These are phyloP conservation scores for Casuarina cunninghamiana DNA, from an alignment of 306 rosid species.

Conservation along the genomic window DNA sequence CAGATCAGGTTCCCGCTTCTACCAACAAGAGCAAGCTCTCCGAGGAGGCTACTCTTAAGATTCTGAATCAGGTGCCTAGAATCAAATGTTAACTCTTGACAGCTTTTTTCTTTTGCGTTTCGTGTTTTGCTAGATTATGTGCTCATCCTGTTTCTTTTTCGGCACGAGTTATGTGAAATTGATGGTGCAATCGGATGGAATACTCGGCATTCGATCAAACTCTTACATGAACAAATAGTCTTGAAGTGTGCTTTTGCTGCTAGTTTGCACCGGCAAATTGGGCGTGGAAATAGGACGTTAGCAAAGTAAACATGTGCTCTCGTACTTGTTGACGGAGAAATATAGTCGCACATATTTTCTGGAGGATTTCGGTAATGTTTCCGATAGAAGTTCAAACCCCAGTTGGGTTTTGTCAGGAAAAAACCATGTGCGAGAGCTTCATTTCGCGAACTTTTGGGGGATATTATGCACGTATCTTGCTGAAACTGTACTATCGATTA, in stretches of 20 bases:
- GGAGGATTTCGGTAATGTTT: background rate
- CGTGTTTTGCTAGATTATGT: background rate
- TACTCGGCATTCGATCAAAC: background rate
- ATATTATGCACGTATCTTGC: background rate
- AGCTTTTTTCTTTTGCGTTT: background rate
- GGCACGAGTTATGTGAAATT: background rate
- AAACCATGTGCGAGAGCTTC: background rate
- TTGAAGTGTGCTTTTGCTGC: background rate
- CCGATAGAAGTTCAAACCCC: background rate
- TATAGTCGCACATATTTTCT: background rate
- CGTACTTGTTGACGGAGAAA: background rate
- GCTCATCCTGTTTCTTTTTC: background rate
- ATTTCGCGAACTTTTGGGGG: background rate
- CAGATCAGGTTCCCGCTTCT: conserved; percentile 48
- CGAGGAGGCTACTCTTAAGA: conserved; percentile 67
- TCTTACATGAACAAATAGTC: background rate
- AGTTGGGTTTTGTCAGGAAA: background rate
- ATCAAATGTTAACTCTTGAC: conserved; percentile 7
- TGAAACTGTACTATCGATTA: background rate
- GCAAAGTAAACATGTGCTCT: background rate
- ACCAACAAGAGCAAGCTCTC: conserved; percentile 51
- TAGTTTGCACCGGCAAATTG: background rate
- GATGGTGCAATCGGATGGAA: background rate
- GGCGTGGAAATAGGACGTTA: background rate
- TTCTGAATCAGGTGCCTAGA: conserved; percentile 73